Evolutionary conservation across 1,284 basidiomycete genomes (phyloP), one percentile per base, ranked within the genome.

Genomic region (Mycena sp.): DNA sequence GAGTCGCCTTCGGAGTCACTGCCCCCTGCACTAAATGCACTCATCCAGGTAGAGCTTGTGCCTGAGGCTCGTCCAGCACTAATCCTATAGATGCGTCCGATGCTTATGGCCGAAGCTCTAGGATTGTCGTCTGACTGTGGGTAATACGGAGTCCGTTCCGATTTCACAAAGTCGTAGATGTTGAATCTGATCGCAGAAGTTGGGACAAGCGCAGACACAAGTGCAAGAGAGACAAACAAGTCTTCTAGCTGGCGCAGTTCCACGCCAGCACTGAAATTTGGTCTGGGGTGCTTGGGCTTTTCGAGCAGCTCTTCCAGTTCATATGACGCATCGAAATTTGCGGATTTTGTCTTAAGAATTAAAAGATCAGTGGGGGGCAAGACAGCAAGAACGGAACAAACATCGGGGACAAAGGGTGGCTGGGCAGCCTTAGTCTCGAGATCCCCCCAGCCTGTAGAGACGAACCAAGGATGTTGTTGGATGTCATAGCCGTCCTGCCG

Each of bases 301-400:
- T 99, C 96, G 64, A 96, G 96, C 81, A 99, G 90, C 78, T 99
- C 97, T 74, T 99, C 96, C 7, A 99, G 85, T 80, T 99, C 97
- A 75, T 99, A 95, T 37, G 95, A 91, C 29, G 97, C 94, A 73
- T 99, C 97, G 77, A 99, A 99, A 78, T 99, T 99, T 29, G 96
- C 94, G 76, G 92, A 92, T 75, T 96, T 95, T 74, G 90, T 88
- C 94, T 97, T 35, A 12, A 26, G 17, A 11, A 28, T 73, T 45
- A 72, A 64, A 17, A 58, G n/a, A n/a, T n/a, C 52, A 50, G 63
- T 30, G 46, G 48, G 7, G 32, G 9, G 9, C 32, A 41, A 35
- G 38, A 37, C 28, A 52, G 45, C 35, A 45, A n/a, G n/a, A n/a
- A n/a, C n/a, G 3, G 40, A 7, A 87, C 93, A 69, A 70, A 95